These are phyloP conservation scores for Kluyveromyces nonfermentans DNA, from an alignment of 805 yeast species.

Conservation along the genomic window DNA sequence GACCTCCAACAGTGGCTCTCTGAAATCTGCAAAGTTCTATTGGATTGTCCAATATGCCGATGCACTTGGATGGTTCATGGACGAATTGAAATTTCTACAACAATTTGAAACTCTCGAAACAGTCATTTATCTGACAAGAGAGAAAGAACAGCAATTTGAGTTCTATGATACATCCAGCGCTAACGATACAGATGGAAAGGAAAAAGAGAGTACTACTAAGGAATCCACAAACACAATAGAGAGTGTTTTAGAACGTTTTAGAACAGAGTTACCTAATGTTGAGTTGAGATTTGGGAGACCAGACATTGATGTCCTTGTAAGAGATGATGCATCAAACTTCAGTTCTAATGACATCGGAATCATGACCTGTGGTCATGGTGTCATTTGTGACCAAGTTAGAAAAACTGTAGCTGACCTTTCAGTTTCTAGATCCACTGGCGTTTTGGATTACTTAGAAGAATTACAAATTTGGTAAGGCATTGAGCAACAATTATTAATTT, in stretches of 20 bases:
- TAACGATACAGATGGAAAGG: slow-evolving; percentile 6
- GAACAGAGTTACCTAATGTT: slow-evolving; percentile 24
- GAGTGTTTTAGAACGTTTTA: too few relatives aligned
- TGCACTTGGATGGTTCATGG: slow-evolving; percentile 7
- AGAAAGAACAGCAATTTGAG: slow-evolving; percentile 13
- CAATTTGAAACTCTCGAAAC: slow-evolving; percentile 10
- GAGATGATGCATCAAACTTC: slow-evolving; percentile 26
- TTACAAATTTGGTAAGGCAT: slow-evolving; percentile 42
- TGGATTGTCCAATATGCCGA: slow-evolving; percentile 9
- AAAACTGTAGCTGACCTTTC: slow-evolving; percentile 27
- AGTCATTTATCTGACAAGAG: slow-evolving; percentile 49
- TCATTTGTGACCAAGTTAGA: slow-evolving; percentile 44
- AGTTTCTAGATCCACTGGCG: slow-evolving; percentile 17
- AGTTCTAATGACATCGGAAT: slow-evolving; percentile 34
- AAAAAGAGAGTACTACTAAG: slow-evolving; percentile 6
- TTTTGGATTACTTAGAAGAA: slow-evolving; percentile 47
- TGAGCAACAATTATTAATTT: background rate
- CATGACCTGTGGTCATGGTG: slow-evolving; percentile 46
- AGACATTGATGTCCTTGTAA: slow-evolving; percentile 29
- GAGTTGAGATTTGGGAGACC: slow-evolving; percentile 39
- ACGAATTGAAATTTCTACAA: slow-evolving; percentile 7
- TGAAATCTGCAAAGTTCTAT: background rate
- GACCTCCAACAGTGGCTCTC: background rate
- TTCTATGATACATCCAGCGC: background rate
- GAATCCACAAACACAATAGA: background rate